Conservation (phyloP, 1,139 yeast species). For the Blastobotrys serpentis region DNA sequence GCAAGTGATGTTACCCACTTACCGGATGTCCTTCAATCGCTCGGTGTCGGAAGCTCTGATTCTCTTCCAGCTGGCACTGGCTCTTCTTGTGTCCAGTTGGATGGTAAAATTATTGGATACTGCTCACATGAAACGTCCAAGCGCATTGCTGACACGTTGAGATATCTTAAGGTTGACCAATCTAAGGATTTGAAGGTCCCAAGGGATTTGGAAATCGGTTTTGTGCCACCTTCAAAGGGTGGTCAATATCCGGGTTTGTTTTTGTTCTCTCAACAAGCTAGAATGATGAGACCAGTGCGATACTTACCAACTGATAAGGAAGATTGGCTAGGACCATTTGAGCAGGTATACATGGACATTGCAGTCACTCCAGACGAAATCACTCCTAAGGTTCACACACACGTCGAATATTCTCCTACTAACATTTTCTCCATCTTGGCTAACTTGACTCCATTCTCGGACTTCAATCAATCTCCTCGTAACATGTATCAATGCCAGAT, state of each 20-base stretch:
- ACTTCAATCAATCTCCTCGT: conserved; percentile 98
- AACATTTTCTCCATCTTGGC: conserved; percentile 92
- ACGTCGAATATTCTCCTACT: conserved; percentile 93
- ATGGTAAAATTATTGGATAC: conserved; percentile 94
- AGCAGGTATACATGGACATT: conserved; percentile 93
- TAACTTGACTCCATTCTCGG: conserved; percentile 95
- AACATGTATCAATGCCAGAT: conserved; percentile 99
- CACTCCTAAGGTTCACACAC: conserved; percentile 75
- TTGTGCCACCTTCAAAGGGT: conserved; percentile 88
- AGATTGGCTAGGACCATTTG: conserved; percentile 95
- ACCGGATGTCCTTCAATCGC: conserved; percentile 61
- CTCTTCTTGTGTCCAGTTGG: conserved; percentile 85
- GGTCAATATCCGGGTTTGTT: conserved; percentile 98
- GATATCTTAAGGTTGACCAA: conserved; percentile 92
- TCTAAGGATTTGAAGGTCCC: conserved; percentile 61
- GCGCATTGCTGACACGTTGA: conserved; percentile 81
- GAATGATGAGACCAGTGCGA: conserved; percentile 95
- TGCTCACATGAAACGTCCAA: conserved; percentile 86
- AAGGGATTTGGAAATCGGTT: conserved; percentile 83
- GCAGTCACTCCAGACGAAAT: conserved; percentile 96
- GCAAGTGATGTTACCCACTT: conserved; percentile 73
- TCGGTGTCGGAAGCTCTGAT: conserved; percentile 78
- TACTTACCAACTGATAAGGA: conserved; percentile 79
- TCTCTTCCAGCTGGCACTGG: conserved; percentile 82
- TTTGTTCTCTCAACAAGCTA: conserved; percentile 84